Base-by-base conservation (phyloP, 2,329 filamentous ascomycete species). In the Pseudocercospora fuligena region DNA sequence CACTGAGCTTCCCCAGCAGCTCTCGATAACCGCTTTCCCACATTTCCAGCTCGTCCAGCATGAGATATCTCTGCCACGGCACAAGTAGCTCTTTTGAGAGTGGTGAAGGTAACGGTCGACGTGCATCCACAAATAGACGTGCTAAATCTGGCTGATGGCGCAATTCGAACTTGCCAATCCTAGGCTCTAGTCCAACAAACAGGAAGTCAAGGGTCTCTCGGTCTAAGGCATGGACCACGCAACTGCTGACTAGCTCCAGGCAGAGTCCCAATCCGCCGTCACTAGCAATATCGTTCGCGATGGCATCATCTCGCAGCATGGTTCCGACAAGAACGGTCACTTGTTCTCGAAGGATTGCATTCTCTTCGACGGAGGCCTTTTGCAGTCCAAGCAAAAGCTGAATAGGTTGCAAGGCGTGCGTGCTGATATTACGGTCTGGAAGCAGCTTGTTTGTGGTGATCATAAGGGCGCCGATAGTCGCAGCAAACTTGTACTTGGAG, bases 401-500 rank as follows among this genome's bases (percentile, higher is more conserved):
- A 11, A 69, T 70, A 5, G 70, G 61, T 14, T 58, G 56, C 16
- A 58, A 25, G 9, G 56, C 56, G 27, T 67, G 65, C 63, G 69
- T 65, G 5, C 60, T 51, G 2, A 61, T 31, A 16, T 62, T 23
- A n/a, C 64, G 64, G 8, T 60, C 60, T 6, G 67, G 59, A 12
- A 72, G 64, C 27, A 75, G 16, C 21, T 73, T 71, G 19, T 78
- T 67, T 12, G 70, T 70, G 27, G 75, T 69, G 16, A 78, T 63
- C 66, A 73, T 73, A 14, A 78, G 67, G n/a, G 74, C 72, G n/a
- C 75, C 76, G 25, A 73, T 69, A 5, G 68, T 70, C 4, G 71
- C 60, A n/a, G 72, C 70, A 60, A 74, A 74, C 6, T 66, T 67
- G 49, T 65, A 67, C 56, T 71, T 73, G 14, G 71, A 65, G 12